Base-by-base conservation (phyloP, 306 rosid species). In the Glycine latifolia region DNA sequence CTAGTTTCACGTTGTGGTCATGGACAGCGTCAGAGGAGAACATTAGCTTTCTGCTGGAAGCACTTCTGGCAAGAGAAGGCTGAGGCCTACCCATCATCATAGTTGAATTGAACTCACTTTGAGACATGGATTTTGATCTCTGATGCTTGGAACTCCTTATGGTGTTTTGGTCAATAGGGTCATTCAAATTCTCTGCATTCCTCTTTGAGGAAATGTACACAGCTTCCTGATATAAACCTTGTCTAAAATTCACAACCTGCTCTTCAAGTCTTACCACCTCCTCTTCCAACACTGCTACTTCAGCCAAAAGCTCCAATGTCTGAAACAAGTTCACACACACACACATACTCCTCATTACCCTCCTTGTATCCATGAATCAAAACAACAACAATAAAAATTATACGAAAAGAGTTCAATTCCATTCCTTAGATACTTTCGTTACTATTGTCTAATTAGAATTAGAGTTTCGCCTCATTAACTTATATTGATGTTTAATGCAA, bases 161-260 rank as follows among this genome's bases (percentile, higher is more conserved):
- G 0, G 90, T 70, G 65, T 68, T 87, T 80, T 88, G 92, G 35
- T 90, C 98, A 70, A 47, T 77, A 16, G 89, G 54, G 59, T 91
- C 93, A 14, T 80, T 80, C 76, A 81, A 73, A 82, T 61, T 89
- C 74, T 91, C 98, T 5, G 84, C 90, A 86, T 85, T 93, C 81
- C 92, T 90, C 78, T 89, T 90, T 2, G 99, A 75, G 50, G 94
- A 89, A 70, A 82, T 88, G 85, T 84, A 89, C 10, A 93, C 94
- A 58, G 98, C 99, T 87, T 95, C 98, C 77, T 91, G 99, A 84
- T 95, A 95, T 15, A 95, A 85, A 26, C 99, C 99, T 91, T 90
- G 92, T 58, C 99, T 86, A 73, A 95, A 93, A 89, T 93, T 95
- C 83, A 93, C 99, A 65, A 93, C 92, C 81, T 95, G 97, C 58